These are phyloP conservation scores for Helicocarpus griseus DNA, from an alignment of 2,329 filamentous ascomycete genomes.

Conservation along the genomic window DNA sequence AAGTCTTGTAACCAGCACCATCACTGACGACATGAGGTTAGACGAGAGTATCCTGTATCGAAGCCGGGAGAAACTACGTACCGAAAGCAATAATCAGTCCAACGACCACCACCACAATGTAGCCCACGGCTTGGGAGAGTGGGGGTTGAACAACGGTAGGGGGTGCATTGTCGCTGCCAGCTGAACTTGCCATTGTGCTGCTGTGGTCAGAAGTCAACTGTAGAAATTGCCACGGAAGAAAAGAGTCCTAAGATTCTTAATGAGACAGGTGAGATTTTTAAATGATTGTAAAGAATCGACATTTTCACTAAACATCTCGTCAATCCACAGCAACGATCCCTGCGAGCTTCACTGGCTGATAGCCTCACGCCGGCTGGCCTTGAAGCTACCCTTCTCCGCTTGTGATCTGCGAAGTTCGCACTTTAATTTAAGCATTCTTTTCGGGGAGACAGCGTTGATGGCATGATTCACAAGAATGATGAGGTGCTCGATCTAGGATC, in stretches of 20 bases:
- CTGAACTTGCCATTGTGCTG: not conserved
- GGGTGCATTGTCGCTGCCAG: constrained; percentile 9
- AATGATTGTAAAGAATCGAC: no score
- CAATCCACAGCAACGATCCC: no score
- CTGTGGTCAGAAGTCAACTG: not conserved
- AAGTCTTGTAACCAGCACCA: constrained; percentile 39
- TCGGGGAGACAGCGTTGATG: no score
- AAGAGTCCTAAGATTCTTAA: no score
- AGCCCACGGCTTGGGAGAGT: constrained; percentile 32
- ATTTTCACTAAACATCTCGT: no score
- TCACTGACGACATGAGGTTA: constrained; percentile 20
- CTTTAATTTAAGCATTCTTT: no score
- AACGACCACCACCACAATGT: constrained; percentile 34
- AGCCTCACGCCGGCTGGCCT: no score
- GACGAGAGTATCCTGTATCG: not conserved
- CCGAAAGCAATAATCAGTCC: constrained; percentile 33
- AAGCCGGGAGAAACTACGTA: constrained; percentile 10
- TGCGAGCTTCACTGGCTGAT: no score
- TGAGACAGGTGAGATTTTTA: no score
- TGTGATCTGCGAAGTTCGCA: no score
- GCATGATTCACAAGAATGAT: not conserved
- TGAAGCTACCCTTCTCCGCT: no score
- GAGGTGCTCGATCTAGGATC: not conserved
- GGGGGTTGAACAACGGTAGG: constrained; percentile 20
- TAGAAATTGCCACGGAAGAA: not conserved